phyloP scores from a whole-genome alignment of 2,329 filamentous ascomycete genomes.

The Zasmidium citrigriseum region DNA sequence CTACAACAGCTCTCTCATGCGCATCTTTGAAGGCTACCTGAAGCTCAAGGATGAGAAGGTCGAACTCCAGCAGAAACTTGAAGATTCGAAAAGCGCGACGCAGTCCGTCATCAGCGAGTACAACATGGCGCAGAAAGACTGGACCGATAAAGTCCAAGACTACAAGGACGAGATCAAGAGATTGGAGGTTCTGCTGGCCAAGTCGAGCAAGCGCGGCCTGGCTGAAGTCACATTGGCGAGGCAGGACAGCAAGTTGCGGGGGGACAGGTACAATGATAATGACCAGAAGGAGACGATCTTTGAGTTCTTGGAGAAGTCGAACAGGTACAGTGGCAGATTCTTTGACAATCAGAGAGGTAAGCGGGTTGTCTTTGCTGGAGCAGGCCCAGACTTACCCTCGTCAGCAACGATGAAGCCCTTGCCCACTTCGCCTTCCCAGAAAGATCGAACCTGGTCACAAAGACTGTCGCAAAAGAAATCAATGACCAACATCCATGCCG shows the following conservation, averaged over 20 bases:
- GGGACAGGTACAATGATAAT: constrained; percentile 15
- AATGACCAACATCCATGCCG: constrained; percentile 27
- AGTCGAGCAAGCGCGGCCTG: constrained; percentile 40
- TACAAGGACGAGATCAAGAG: constrained; percentile 47
- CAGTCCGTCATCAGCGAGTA: constrained; percentile 24
- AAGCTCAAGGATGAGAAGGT: constrained; percentile 39
- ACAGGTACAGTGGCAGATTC: constrained; percentile 23
- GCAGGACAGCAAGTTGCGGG: constrained; percentile 41
- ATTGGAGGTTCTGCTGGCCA: constrained; percentile 46
- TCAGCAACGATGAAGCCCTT: constrained; percentile 31
- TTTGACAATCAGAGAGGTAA: constrained; percentile 35
- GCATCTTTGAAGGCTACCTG: constrained; percentile 46
- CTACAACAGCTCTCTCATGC: constrained; percentile 42
- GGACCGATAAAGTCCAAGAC: constrained; percentile 35
- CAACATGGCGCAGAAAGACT: constrained; percentile 34
- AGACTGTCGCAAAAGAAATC: constrained; percentile 41
- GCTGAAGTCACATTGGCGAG: constrained; percentile 44
- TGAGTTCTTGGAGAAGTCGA: constrained; percentile 34
- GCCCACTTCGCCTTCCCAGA: constrained; percentile 38
- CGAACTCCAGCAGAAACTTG: constrained; percentile 29
- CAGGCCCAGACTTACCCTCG: background rate
- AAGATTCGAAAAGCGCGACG: constrained; percentile 29
- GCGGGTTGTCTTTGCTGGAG: background rate
- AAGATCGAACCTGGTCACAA: constrained; percentile 42
- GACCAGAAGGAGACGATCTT: constrained; percentile 34